Percentiles rank a stretch among this genome's conserved stretches.
phyloP scores from a whole-genome alignment of 305 asterid genomes.

The Fraxinus dipetala region DNA sequence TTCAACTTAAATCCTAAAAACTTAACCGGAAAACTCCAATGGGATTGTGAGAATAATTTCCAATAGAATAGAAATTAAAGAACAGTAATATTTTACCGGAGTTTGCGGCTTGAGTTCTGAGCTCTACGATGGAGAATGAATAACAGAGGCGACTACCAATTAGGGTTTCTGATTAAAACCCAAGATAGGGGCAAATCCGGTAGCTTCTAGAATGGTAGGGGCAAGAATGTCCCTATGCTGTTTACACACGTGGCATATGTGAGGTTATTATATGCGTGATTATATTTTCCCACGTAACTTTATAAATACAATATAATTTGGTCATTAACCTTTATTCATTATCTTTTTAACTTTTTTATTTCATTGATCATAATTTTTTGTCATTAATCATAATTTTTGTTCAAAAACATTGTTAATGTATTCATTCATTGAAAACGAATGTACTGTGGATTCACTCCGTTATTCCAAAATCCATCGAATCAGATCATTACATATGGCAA shows the following conservation, averaged over 20 bases:
- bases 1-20: neutral
- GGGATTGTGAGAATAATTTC: neutral
- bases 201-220: neutral
- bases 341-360: no score
- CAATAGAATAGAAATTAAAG: neutral
- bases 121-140: neutral
- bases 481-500: slow-evolving; percentile 15
- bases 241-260: neutral
- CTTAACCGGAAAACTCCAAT: neutral
- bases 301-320: no score
- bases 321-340: no score
- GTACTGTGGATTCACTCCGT: neutral
- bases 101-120: neutral
- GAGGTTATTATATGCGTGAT: no score
- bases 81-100: neutral
- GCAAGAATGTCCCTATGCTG: neutral
- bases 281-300: no score
- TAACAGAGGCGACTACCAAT: neutral
- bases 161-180: neutral
- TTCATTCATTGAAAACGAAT: neutral
- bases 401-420: no score
- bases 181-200: neutral
- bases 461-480: neutral
- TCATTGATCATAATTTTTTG: no score
- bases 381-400: no score